phyloP scores from a whole-genome alignment of 2,329 filamentous ascomycete species.

The Hypoxylon sp. region DNA sequence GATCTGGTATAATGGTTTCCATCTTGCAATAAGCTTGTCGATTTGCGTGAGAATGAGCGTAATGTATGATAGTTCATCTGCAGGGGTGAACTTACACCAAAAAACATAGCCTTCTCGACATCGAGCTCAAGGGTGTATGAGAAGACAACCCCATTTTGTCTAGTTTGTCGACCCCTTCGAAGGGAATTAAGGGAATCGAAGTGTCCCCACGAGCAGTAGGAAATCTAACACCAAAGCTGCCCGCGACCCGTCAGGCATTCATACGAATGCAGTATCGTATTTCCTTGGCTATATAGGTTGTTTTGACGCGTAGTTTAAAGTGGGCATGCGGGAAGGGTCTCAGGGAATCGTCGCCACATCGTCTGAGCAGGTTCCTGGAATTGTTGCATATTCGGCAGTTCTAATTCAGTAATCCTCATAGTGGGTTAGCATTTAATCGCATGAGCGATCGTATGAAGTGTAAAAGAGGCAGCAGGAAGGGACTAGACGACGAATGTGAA shows the following conservation, averaged over 20 bases:
- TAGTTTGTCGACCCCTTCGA: background rate
- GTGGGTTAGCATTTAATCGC: background rate
- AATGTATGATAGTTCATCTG: background rate
- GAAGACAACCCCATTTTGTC: background rate
- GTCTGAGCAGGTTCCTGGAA: background rate
- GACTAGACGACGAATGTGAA: background rate
- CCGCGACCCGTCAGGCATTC: background rate
- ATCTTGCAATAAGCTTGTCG: background rate
- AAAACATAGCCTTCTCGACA: background rate
- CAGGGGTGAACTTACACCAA: background rate
- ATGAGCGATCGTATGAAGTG: constrained; percentile 9
- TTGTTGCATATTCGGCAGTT: background rate
- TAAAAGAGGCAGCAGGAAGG: constrained; percentile 20
- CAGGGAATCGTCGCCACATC: background rate
- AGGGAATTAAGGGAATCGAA: background rate
- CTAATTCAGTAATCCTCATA: background rate
- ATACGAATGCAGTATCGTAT: background rate
- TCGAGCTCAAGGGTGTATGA: background rate
- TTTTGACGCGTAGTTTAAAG: background rate
- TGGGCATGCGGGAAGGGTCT: background rate
- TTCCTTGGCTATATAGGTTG: constrained; percentile 1
- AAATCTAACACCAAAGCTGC: background rate
- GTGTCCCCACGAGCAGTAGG: background rate
- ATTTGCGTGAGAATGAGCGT: background rate
- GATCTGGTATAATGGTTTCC: background rate